Conservation (phyloP, 345 rosid genomes). For the Clausena lansium region DNA sequence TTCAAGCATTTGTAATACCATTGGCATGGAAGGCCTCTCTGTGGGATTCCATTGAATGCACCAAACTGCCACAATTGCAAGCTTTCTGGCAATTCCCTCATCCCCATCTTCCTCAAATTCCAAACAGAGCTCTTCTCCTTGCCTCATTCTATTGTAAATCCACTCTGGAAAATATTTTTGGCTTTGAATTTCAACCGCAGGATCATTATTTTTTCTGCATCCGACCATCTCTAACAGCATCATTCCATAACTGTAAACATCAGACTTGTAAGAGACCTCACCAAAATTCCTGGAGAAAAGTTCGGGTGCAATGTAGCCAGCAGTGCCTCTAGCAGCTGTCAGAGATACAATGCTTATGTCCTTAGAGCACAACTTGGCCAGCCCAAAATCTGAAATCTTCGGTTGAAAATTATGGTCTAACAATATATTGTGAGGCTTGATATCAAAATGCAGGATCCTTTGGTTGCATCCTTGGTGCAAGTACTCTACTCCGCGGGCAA, state of each 20-base stretch:
- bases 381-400: slow-evolving; percentile 26
- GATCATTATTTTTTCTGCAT: not conserved
- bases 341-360: slow-evolving; percentile 1
- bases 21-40: slow-evolving; percentile 11
- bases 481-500: slow-evolving; percentile 18
- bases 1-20: slow-evolving; percentile 16
- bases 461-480: slow-evolving; percentile 23
- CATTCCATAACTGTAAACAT: slow-evolving; percentile 23
- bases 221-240: slow-evolving; percentile 18
- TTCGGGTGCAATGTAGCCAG: slow-evolving; percentile 20
- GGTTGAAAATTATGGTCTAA: slow-evolving; percentile 21
- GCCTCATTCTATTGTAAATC: slow-evolving; percentile 6
- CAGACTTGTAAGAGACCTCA: slow-evolving; percentile 17
- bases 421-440: slow-evolving; percentile 22
- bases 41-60: slow-evolving; percentile 7
- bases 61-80: slow-evolving; percentile 9
- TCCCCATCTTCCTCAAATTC: not conserved
- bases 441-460: slow-evolving; percentile 22
- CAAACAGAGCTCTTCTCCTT: not conserved
- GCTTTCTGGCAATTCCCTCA: slow-evolving; percentile 7
- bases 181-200: slow-evolving; percentile 3
- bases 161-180: slow-evolving; percentile 16
- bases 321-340: slow-evolving; percentile 17
- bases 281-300: slow-evolving; percentile 6
- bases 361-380: slow-evolving; percentile 15